Conservation (phyloP, 768 basidiomycete genomes). For the Albatrellus ellisii region DNA sequence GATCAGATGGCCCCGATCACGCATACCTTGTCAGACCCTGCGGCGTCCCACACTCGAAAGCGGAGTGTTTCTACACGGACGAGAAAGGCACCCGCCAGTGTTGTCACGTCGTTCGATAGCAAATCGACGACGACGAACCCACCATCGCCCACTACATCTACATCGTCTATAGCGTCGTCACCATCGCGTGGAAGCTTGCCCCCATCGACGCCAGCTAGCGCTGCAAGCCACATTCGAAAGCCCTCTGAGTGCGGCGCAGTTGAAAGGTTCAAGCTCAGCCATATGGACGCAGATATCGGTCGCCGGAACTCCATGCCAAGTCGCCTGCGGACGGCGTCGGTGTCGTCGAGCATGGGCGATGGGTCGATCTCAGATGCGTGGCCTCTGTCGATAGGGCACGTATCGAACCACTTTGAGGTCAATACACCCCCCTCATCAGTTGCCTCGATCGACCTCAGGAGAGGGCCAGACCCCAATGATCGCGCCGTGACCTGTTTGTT, state of each 20-base stretch:
- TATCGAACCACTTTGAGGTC: conserved; percentile 36
- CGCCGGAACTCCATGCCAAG: conserved; percentile 79
- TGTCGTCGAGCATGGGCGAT: conserved; percentile 65
- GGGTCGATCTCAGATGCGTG: conserved; percentile 69
- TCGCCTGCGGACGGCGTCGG: conserved; percentile 74
- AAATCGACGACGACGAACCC: conserved; percentile 59
- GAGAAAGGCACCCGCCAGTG: conserved; percentile 70
- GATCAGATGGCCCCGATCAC: conserved; percentile 75
- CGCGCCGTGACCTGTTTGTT: conserved; percentile 88
- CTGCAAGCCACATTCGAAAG: conserved; percentile 57
- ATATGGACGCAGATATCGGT: conserved; percentile 56
- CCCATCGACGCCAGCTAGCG: conserved; percentile 59
- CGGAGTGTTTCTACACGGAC: conserved; percentile 60
- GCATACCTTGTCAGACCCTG: conserved; percentile 58
- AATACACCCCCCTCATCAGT: conserved; percentile 75
- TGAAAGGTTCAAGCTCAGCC: conserved; percentile 77
- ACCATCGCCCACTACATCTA: conserved; percentile 86
- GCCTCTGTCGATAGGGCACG: conserved; percentile 42
- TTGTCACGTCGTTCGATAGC: conserved; percentile 53
- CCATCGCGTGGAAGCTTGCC: conserved; percentile 65
- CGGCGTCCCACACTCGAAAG: conserved; percentile 44
- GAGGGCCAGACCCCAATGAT: conserved; percentile 67
- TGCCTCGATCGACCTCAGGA: conserved; percentile 70
- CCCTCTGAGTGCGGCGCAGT: conserved; percentile 84
- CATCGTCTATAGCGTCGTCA: conserved; percentile 83